Evolutionary conservation across 2,329 filamentous ascomycete genomes (phyloP).

Genomic region (Ophiobolus disseminans): DNA sequence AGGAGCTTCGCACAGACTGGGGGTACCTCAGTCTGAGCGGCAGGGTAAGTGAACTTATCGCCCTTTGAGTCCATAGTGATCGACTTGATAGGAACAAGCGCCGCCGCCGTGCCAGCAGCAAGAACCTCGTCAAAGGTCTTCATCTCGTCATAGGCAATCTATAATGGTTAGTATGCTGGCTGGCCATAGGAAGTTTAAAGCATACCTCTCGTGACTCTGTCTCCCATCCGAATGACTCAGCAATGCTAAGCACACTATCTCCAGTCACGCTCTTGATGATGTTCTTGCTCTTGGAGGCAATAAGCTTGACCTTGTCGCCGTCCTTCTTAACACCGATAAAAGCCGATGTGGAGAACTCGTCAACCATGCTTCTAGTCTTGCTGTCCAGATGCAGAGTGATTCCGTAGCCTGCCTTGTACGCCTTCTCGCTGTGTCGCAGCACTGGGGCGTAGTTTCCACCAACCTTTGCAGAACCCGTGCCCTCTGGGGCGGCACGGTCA

Average conservation of each 20-base stretch:
- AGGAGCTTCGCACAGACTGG: constrained; percentile 76
- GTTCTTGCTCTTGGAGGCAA: constrained; percentile 85
- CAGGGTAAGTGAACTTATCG: constrained; percentile 64
- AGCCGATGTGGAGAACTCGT: constrained; percentile 94
- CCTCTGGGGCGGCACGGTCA: constrained; percentile 89
- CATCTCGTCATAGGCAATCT: constrained; percentile 73
- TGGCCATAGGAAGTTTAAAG: constrained; percentile 1
- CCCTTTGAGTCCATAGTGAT: constrained; percentile 74
- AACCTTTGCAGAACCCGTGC: constrained; percentile 89
- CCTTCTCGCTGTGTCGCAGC: constrained; percentile 83
- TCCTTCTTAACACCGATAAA: constrained; percentile 81
- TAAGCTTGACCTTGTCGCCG: constrained; percentile 70
- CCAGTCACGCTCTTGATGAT: constrained; percentile 89
- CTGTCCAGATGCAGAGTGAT: constrained; percentile 95
- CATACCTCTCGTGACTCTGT: constrained; percentile 75
- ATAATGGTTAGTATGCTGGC: constrained; percentile 13
- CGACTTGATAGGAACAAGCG: constrained; percentile 88
- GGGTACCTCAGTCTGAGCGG: constrained; percentile 72
- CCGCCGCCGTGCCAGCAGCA: constrained; percentile 89
- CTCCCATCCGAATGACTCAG: constrained; percentile 78
- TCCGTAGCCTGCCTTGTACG: constrained; percentile 79
- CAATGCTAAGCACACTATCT: constrained; percentile 79
- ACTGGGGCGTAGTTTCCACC: constrained; percentile 97
- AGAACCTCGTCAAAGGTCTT: constrained; percentile 77
- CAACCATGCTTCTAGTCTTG: constrained; percentile 80